Evolutionary conservation across 2,329 filamentous ascomycete genomes (phyloP).

Genomic region (Boeremia exigua): DNA sequence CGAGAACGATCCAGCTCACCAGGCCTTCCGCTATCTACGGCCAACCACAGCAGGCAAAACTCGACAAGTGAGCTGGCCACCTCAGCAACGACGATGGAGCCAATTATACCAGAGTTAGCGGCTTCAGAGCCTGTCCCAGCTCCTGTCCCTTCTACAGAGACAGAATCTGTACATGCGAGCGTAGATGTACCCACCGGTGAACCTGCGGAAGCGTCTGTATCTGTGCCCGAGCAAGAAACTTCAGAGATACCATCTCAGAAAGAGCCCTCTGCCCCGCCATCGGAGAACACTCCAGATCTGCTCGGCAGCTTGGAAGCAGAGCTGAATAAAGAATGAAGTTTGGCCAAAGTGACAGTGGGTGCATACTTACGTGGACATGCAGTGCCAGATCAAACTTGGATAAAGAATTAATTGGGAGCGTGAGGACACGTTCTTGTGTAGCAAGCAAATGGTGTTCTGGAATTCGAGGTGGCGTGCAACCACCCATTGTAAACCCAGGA

Average conservation of each 20-base stretch:
- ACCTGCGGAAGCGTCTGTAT: slow-evolving; percentile 3
- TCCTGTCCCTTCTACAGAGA: slow-evolving; percentile 6
- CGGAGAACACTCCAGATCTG: slow-evolving; percentile 53
- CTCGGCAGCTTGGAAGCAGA: slow-evolving; percentile 57
- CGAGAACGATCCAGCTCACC: slow-evolving; percentile 51
- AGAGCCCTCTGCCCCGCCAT: slow-evolving; percentile 25
- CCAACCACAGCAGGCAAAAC: slow-evolving; percentile 47
- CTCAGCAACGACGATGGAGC: slow-evolving; percentile 17
- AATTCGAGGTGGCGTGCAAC: no score
- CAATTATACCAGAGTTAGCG: not conserved
- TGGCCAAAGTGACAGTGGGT: no score
- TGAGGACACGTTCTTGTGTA: no score
- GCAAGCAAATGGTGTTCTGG: no score
- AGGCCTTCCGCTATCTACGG: slow-evolving; percentile 49
- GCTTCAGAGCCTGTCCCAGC: slow-evolving; percentile 7
- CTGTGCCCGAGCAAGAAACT: slow-evolving; percentile 9
- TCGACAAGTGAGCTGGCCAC: slow-evolving; percentile 40
- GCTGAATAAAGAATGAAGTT: slow-evolving; percentile 30
- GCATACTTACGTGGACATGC: no score
- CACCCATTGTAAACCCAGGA: no score
- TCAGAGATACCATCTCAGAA: slow-evolving; percentile 16
- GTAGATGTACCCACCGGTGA: slow-evolving; percentile 2
- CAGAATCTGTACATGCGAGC: slow-evolving; percentile 2
- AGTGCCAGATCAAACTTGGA: no score
- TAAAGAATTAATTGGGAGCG: no score